These are phyloP conservation scores for Cyclotella atomus DNA, from an alignment of 108 stramenopile genomes.

Conservation along the genomic window DNA sequence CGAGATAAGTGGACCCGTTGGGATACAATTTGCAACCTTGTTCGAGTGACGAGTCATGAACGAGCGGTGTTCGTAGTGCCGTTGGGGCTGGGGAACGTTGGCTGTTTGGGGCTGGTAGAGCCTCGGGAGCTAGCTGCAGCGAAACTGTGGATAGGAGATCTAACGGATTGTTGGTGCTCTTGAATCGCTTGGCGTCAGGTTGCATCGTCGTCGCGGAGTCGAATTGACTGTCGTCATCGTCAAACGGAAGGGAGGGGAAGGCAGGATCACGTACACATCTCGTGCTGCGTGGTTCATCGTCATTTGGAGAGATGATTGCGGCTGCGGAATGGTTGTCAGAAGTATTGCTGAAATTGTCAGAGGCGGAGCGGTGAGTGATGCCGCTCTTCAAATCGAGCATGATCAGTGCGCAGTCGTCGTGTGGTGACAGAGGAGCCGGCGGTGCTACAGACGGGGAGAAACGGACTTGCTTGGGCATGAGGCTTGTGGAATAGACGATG, in stretches of 20 bases:
- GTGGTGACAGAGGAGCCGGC: background rate
- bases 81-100: background rate
- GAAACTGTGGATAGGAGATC: background rate
- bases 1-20: constrained; percentile 25
- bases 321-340: background rate
- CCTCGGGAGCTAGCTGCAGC: background rate
- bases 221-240: background rate
- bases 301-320: background rate
- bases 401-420: background rate
- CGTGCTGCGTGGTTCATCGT: background rate
- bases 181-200: background rate
- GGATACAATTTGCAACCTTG: constrained; percentile 10
- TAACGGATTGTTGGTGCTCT: background rate
- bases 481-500: no score
- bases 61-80: background rate
- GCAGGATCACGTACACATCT: background rate
- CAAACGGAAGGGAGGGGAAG: background rate
- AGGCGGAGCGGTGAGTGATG: background rate
- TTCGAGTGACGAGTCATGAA: background rate
- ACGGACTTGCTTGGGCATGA: background rate
- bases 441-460: background rate
- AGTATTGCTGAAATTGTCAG: background rate
- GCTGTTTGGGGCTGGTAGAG: background rate
- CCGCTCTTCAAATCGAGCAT: background rate
- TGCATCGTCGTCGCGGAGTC: background rate